Base-by-base conservation (phyloP, 768 basidiomycete genomes). In the Infundibulicybe gibba region DNA sequence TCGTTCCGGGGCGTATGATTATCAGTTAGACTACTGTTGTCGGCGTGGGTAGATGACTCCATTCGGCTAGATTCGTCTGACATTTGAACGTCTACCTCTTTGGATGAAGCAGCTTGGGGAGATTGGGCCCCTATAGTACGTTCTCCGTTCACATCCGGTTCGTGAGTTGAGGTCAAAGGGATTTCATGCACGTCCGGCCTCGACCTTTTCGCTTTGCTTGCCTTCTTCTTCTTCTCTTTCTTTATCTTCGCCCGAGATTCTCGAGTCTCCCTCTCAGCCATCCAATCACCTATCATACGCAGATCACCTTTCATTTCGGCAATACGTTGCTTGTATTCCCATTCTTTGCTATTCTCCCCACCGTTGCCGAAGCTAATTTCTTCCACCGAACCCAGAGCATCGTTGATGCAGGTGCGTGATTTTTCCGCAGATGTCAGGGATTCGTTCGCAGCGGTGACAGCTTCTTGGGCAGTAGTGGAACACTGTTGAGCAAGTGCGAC, bases 401-500 rank as follows among this genome's bases (percentile, higher is more conserved):
- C 61, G 14, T 54, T 49, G 10, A 49, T 55, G 34, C 54, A 51
- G 3, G 30, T 46, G 34, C 59, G 60, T 2, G 64, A 54, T 12
- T 57, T 41, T 33, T 64, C 58, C 1, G 63, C 58, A 6, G 52
- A 51, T 3, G 9, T 38, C 3, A 69, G 43, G 39, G 54, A 59
- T 8, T 63, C 59, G 41, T 61, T 47, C 2, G 68, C 54, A 12
- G 62, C 61, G 19, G 43, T 41, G 20, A 65, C 44, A 2, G 65
- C 58, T 20, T 62, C 60, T 39, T 58, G 59, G 3, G 62, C 64
- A 2, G 56, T 47, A 0, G 44, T 44, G 3, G 66, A 21, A 6
- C 64, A 63, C 44, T 64, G 62, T 49, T 67, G 58, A 5, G 68
- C 63, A 32, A 63, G 55, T 8, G 49, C 47, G 15, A 58, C 51